Evolutionary conservation across 495 filamentous ascomycete species (phyloP).

Genomic region (Penicillium pulvis): DNA sequence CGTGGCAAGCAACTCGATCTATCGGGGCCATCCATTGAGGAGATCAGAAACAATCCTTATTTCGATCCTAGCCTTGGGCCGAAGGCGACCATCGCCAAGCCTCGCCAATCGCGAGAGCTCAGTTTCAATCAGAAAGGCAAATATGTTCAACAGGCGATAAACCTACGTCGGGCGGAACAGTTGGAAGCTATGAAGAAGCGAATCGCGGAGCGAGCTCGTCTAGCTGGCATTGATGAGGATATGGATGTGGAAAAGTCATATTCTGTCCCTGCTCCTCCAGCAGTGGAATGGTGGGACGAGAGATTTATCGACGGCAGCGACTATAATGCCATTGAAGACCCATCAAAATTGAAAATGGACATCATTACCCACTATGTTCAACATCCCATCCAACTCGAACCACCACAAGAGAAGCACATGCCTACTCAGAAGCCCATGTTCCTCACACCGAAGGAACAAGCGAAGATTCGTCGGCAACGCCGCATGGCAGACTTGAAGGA

Average conservation of each 20-base stretch:
- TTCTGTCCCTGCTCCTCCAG: constrained; percentile 77
- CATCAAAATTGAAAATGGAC: constrained; percentile 70
- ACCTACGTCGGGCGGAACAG: constrained; percentile 79
- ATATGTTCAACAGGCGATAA: constrained; percentile 91
- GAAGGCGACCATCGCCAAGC: constrained; percentile 62
- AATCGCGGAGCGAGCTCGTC: constrained; percentile 82
- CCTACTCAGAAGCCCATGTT: constrained; percentile 87
- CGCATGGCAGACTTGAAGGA: constrained; percentile 92
- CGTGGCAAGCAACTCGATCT: constrained; percentile 65
- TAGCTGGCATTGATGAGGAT: constrained; percentile 88
- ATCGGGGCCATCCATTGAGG: constrained; percentile 67
- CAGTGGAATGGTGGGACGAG: constrained; percentile 99
- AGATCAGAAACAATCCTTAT: constrained; percentile 77
- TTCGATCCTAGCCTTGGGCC: constrained; percentile 73
- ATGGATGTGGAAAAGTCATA: constrained; percentile 87
- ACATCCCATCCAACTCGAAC: constrained; percentile 89
- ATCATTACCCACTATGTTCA: constrained; percentile 84
- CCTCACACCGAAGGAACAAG: constrained; percentile 86
- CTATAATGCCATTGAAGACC: constrained; percentile 67
- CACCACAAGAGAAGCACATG: constrained; percentile 82
- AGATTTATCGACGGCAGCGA: constrained; percentile 70
- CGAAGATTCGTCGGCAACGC: constrained; percentile 86
- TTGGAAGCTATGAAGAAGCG: constrained; percentile 92
- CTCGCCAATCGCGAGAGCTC: constrained; percentile 70
- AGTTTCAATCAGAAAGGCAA: constrained; percentile 96